Percentiles rank a stretch among this genome's conserved stretches.
phyloP scores from a whole-genome alignment of 768 basidiomycete genomes.

The Panus rudis region DNA sequence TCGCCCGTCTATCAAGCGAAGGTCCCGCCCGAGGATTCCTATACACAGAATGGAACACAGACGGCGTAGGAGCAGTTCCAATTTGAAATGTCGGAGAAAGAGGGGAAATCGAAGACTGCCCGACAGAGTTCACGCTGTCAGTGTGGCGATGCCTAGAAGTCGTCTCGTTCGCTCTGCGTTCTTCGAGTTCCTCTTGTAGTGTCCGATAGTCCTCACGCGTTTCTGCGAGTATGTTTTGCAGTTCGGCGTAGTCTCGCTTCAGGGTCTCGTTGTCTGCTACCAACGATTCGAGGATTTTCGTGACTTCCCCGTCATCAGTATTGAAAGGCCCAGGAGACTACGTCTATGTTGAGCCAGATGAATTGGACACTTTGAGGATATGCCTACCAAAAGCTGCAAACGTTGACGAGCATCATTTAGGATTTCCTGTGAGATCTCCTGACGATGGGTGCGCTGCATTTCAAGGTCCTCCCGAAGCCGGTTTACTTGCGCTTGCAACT shows the following conservation, averaged over 20 bases:
- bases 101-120: constrained; percentile 10
- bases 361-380: no score
- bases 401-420: constrained; percentile 58
- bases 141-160: constrained; percentile 15
- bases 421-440: constrained; percentile 62
- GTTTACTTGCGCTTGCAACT: constrained; percentile 60
- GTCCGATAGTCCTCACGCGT: constrained; percentile 68
- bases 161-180: constrained; percentile 45
- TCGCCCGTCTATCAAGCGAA: constrained; percentile 22
- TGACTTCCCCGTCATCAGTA: constrained; percentile 52
- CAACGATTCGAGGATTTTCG: constrained; percentile 70
- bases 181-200: constrained; percentile 70
- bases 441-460: constrained; percentile 47
- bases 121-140: constrained; percentile 10
- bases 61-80: constrained; percentile 17
- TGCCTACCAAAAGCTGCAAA: constrained; percentile 57
- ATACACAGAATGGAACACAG: constrained; percentile 14
- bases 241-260: constrained; percentile 74
- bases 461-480: constrained; percentile 60
- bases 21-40: constrained; percentile 5
- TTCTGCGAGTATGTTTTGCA: constrained; percentile 67
- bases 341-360: no score
- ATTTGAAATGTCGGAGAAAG: constrained; percentile 19
- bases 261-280: constrained; percentile 80
- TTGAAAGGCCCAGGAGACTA: constrained; percentile 12